phyloP scores from a whole-genome alignment of 2,329 filamentous ascomycete species.

The Claviceps sp. region DNA sequence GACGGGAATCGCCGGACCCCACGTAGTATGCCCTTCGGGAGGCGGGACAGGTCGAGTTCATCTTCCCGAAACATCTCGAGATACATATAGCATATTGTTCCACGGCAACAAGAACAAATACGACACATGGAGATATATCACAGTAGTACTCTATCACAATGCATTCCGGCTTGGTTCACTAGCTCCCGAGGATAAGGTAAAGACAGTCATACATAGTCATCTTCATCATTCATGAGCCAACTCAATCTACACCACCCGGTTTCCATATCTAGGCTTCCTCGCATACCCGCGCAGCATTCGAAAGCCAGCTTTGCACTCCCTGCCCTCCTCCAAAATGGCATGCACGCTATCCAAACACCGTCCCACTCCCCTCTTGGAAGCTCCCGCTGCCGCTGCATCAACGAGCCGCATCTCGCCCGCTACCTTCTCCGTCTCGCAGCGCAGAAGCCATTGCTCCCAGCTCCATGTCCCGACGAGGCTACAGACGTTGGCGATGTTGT shows the following conservation, averaged over 20 bases:
- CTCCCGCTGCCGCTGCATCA: slow-evolving; percentile 37
- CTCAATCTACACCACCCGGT: slow-evolving; percentile 25
- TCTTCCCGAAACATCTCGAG: too few species aligned
- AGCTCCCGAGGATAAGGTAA: too few species aligned
- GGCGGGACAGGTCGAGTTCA: too few species aligned
- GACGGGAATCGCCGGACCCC: too few species aligned
- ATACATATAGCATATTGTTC: too few species aligned
- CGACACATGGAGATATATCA: too few species aligned
- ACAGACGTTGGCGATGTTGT: slow-evolving; percentile 59
- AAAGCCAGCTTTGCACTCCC: slow-evolving; percentile 44
- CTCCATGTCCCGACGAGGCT: slow-evolving; percentile 77
- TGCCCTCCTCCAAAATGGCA: slow-evolving; percentile 49
- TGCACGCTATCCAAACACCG: slow-evolving; percentile 48
- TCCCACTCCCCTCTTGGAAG: slow-evolving; percentile 40
- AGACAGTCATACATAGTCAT: not conserved
- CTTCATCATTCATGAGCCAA: slow-evolving; percentile 9
- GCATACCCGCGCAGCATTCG: slow-evolving; percentile 50
- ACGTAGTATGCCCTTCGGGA: too few species aligned
- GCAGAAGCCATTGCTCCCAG: slow-evolving; percentile 94
- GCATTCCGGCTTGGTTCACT: too few species aligned
- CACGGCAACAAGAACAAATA: too few species aligned
- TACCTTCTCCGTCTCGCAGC: slow-evolving; percentile 68
- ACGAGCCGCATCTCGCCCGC: slow-evolving; percentile 50
- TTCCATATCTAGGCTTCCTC: slow-evolving; percentile 39
- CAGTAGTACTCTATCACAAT: too few species aligned